Conservation (phyloP, 2,329 filamentous ascomycete species). For the Hypomyces rosellus region DNA sequence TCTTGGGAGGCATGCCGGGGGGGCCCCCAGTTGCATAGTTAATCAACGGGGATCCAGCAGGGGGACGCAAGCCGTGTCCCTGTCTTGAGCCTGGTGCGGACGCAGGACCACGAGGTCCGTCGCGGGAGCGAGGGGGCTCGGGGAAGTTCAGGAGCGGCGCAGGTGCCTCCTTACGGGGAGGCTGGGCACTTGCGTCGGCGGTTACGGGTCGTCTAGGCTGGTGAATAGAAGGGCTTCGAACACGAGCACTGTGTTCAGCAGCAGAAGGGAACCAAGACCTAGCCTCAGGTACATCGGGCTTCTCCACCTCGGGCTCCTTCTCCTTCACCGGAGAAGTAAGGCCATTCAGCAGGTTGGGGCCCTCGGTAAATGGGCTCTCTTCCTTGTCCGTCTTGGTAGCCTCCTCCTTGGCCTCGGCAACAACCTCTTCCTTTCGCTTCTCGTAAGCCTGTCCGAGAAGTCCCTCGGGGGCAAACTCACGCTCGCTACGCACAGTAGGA, state of each 20-base stretch:
- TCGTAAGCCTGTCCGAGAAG: conserved; percentile 46
- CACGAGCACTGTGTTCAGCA: conserved; percentile 30
- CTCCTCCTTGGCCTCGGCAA: conserved; percentile 20
- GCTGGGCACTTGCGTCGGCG: conserved; percentile 16
- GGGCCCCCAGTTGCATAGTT: conserved; percentile 35
- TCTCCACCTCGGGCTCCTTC: neutral
- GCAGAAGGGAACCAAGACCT: conserved; percentile 33
- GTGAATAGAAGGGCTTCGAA: conserved; percentile 22
- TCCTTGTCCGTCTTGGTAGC: conserved; percentile 25
- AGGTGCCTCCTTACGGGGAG: conserved; percentile 31
- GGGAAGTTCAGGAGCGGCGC: conserved; percentile 62
- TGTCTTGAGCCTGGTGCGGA: conserved; percentile 4
- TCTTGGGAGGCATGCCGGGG: neutral
- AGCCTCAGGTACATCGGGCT: conserved; percentile 21
- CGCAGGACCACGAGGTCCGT: conserved; percentile 31
- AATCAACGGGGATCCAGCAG: conserved; percentile 36
- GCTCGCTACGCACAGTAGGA: conserved; percentile 18
- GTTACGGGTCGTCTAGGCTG: conserved; percentile 18
- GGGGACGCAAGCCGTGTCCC: conserved; percentile 40
- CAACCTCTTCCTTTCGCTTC: conserved; percentile 35
- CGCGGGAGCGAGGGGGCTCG: conserved; percentile 53
- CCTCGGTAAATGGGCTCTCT: conserved; percentile 45
- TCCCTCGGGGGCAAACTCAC: conserved; percentile 44
- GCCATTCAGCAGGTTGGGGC: conserved; percentile 49
- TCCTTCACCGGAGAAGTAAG: conserved; percentile 14